Base-by-base conservation (phyloP, 1,284 basidiomycete genomes). In the Apiotrichum porosum region DNA sequence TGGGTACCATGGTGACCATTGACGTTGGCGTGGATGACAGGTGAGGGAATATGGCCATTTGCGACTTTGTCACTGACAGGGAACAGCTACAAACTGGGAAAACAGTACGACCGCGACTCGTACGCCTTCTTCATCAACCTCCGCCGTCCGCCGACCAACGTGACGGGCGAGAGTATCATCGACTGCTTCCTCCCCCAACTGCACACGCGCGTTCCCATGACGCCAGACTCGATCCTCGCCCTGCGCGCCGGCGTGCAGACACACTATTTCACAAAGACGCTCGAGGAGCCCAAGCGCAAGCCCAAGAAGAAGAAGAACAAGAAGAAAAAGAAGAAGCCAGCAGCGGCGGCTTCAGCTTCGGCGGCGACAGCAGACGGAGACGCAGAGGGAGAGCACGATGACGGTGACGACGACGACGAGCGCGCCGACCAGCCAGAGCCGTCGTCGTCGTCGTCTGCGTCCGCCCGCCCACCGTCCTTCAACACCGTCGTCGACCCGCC, bases 301-400 rank as follows among this genome's bases (percentile, higher is more conserved):
- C 23, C 23, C 21, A 37, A 37, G 37, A 34, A 42, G 32, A 42
- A 42, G 15, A 42, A 42, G 21, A 42, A 24, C 12, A 42, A 33
- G 41, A 42, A 42, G 41, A 42, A 42, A 22, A 42, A 42, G 19
- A 24, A 24, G 15, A 6, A 13, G 9, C n/a, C 17, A 3, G 22
- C 32, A 4, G 41, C 21, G 1, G 30, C 12, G 30, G 31, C 15
- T 2, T 14, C 2, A 19, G 34, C 17, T 17, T n/a, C 5, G 34
- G 15, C 32, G 32, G 18, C 14, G 15, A 19, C 18, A 14, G 17
- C 33, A 12, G 13, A 18, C 14, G 37, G 10, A 8, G 37, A 9
- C 9, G 37, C 4, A 22, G 22, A 37, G 37, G 37, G 6, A 3
- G 41, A 42, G 18, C 19, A 14, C 8, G 41, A 31, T 19, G 30